A percentile compares a stretch with the other conserved stretches of the same genome.
Evolutionary conservation across 805 yeast genomes (phyloP).

Genomic region (Myxozyma geophila): DNA sequence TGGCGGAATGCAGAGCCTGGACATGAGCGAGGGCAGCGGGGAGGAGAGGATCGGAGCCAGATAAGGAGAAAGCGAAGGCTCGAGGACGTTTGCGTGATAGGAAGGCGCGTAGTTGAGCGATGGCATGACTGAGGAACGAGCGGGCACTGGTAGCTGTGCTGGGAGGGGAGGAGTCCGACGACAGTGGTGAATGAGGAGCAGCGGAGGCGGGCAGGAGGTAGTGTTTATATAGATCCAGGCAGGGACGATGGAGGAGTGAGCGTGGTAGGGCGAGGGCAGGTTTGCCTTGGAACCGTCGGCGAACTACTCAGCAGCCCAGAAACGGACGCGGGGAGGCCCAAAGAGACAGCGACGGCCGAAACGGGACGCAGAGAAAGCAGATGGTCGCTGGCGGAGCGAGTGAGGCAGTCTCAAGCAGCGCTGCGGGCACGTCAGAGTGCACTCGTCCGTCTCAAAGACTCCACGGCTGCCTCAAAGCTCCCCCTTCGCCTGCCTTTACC

Average conservation of each 20-base stretch:
- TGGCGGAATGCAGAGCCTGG: slow-evolving; percentile 1
- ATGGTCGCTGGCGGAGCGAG: too few relatives aligned
- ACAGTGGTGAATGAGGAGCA: background rate
- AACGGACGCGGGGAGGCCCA: background rate
- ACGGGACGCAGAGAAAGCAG: too few relatives aligned
- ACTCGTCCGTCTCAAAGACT: too few relatives aligned
- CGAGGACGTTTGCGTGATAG: slow-evolving; percentile 1
- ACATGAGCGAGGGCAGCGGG: slow-evolving; percentile 4
- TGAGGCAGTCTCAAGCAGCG: too few relatives aligned
- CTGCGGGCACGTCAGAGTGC: too few relatives aligned
- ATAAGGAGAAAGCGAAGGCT: slow-evolving; percentile 1
- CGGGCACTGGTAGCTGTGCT: background rate
- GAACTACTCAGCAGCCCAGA: too few relatives aligned
- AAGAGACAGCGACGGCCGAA: background rate
- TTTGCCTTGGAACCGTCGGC: background rate
- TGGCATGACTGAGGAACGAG: background rate
- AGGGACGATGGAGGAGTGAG: too few relatives aligned
- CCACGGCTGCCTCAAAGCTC: too few relatives aligned
- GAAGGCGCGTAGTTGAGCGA: background rate
- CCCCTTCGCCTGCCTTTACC: too few relatives aligned
- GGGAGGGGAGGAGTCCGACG: background rate
- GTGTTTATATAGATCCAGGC: too few relatives aligned
- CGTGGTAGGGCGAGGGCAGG: background rate
- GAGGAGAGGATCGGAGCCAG: slow-evolving; percentile 2
- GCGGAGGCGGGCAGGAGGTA: background rate